Evolutionary conservation across 1,284 basidiomycete genomes (phyloP).

Genomic region (Cryptococcus sp.): DNA sequence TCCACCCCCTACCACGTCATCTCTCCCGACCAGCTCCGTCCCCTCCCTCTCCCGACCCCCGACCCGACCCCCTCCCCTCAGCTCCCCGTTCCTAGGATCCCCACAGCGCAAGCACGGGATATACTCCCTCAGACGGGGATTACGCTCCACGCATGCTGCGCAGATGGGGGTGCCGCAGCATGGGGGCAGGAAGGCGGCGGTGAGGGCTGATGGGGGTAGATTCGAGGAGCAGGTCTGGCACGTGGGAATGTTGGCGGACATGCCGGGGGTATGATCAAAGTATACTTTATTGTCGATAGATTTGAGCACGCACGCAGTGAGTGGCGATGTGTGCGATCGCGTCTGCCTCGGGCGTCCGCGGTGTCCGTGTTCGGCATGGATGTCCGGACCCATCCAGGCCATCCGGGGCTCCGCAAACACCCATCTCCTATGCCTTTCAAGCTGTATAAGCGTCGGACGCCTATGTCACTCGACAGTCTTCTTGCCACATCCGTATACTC

Average conservation of each 20-base stretch:
- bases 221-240: constrained; percentile 39
- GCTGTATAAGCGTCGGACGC: too few relatives aligned
- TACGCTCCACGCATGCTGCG: constrained; percentile 26
- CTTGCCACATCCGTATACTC: too few relatives aligned
- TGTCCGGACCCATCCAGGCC: neutral
- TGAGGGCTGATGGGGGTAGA: constrained; percentile 4
- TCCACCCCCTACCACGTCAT: neutral
- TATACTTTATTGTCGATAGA: too few relatives aligned
- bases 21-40: constrained; percentile 3
- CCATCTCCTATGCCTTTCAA: neutral
- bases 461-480: too few relatives aligned
- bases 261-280: neutral
- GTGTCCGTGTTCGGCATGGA: neutral
- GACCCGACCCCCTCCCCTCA: constrained; percentile 1
- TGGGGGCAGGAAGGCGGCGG: constrained; percentile 23
- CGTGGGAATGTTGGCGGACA: neutral
- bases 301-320: too few relatives aligned
- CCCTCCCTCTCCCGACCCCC: neutral
- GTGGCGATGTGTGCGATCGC: neutral
- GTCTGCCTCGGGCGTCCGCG: neutral
- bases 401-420: neutral
- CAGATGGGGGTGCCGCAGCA: constrained; percentile 44
- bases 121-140: constrained; percentile 41
- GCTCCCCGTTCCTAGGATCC: constrained; percentile 19
- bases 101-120: constrained; percentile 44